A percentile compares a stretch with the other conserved stretches of the same genome.
phyloP scores from a whole-genome alignment of 140 eudicot species.

The Oenanthe javanica region DNA sequence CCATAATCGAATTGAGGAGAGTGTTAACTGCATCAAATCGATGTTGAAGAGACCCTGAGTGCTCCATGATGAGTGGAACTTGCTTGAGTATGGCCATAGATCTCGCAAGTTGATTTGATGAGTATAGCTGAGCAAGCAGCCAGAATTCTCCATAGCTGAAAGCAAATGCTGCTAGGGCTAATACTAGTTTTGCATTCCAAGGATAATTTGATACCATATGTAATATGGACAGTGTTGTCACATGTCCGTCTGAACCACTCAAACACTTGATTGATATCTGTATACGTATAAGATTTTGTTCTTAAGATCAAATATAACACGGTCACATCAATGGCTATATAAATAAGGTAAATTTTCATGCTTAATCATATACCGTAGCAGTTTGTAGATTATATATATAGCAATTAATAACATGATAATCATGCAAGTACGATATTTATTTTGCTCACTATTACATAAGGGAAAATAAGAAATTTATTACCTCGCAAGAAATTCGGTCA shows the following conservation, averaged over 20 bases:
- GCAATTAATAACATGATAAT: neutral
- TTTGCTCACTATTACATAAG: neutral
- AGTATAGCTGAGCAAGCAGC: slow-evolving; percentile 57
- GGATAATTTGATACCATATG: slow-evolving; percentile 42
- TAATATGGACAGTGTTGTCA: slow-evolving; percentile 40
- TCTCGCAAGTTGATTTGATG: slow-evolving; percentile 60
- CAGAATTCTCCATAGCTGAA: slow-evolving; percentile 62
- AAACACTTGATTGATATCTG: slow-evolving; percentile 46
- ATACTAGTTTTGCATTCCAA: slow-evolving; percentile 61
- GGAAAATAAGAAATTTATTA: neutral
- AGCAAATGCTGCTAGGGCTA: slow-evolving; percentile 55
- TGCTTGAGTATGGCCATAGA: slow-evolving; percentile 67
- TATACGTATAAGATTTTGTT: neutral
- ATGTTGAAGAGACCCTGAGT: slow-evolving; percentile 45
- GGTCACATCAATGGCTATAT: neutral
- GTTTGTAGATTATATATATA: neutral
- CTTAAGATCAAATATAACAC: neutral
- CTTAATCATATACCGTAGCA: neutral
- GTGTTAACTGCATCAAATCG: slow-evolving; percentile 49
- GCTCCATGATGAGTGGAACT: slow-evolving; percentile 62
- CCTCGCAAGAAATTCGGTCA: slow-evolving; percentile 57
- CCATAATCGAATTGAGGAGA: slow-evolving; percentile 39
- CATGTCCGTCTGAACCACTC: slow-evolving; percentile 49
- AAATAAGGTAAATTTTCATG: neutral
- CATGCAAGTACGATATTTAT: neutral